A percentile compares a stretch with the other conserved stretches of the same genome.
Evolutionary conservation across 2,329 filamentous ascomycete genomes (phyloP).

Genomic region (Furcasterigmium furcatum): DNA sequence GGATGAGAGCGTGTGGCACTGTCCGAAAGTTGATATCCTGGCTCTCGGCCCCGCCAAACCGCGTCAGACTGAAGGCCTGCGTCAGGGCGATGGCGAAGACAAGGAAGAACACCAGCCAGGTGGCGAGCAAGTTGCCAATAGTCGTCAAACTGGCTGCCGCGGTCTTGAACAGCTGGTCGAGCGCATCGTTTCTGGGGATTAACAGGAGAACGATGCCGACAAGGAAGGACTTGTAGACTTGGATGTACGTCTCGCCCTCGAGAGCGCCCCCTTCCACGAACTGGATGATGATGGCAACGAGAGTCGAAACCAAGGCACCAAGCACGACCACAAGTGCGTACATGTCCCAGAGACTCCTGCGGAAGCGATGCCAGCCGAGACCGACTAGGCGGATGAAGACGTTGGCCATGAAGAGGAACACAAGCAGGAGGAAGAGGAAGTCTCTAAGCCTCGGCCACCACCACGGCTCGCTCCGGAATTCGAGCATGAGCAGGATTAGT

Average conservation of each 20-base stretch:
- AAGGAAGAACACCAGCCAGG: conserved; percentile 95
- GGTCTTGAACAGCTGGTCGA: conserved; percentile 98
- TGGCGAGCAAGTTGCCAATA: conserved; percentile 89
- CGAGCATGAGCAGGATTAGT: conserved; percentile 76
- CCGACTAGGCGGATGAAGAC: conserved; percentile 81
- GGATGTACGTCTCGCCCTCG: conserved; percentile 61
- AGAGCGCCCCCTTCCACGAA: conserved; percentile 19
- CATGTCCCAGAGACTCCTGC: conserved; percentile 91
- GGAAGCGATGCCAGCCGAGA: conserved; percentile 87
- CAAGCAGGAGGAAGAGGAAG: conserved; percentile 76
- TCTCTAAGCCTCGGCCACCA: conserved; percentile 73
- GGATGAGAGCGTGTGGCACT: conserved; percentile 88
- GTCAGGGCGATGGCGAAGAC: conserved; percentile 96
- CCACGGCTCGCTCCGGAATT: conserved; percentile 73
- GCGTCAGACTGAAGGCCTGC: conserved; percentile 91
- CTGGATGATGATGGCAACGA: conserved; percentile 66
- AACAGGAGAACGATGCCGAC: conserved; percentile 86
- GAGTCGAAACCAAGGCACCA: conserved; percentile 75
- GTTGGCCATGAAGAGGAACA: conserved; percentile 78
- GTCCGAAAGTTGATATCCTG: conserved; percentile 89
- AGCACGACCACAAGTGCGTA: conserved; percentile 79
- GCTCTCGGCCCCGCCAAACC: conserved; percentile 71
- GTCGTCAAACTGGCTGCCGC: conserved; percentile 88
- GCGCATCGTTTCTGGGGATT: conserved; percentile 92
- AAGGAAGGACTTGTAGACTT: conserved; percentile 90